Evolutionary conservation across 1,284 basidiomycete genomes (phyloP).

Genomic region (Apiotrichum veenhuisii): DNA sequence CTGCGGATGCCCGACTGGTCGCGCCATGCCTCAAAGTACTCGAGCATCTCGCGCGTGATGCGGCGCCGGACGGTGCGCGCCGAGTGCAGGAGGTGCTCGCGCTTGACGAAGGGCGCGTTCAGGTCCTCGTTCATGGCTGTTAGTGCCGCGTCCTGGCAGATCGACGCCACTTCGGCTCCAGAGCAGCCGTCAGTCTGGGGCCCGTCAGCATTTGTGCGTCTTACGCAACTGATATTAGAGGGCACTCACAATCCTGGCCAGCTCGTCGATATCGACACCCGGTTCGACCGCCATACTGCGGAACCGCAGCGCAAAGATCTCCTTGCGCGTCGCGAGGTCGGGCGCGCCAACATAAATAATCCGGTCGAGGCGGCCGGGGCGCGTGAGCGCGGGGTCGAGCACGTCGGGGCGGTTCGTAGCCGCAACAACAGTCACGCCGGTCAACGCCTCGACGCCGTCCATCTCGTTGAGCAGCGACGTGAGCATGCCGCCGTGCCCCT

Average conservation of each 20-base stretch:
- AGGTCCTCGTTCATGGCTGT: slow-evolving; percentile 84
- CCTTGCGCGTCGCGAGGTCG: slow-evolving; percentile 68
- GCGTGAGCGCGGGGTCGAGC: slow-evolving; percentile 88
- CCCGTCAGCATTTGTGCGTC: not conserved
- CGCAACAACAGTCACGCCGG: slow-evolving; percentile 89
- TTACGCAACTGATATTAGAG: not conserved
- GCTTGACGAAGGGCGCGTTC: slow-evolving; percentile 67
- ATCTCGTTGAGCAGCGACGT: slow-evolving; percentile 95
- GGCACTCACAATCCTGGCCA: slow-evolving; percentile 68
- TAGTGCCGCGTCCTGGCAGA: slow-evolving; percentile 95
- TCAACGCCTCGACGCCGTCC: slow-evolving; percentile 93
- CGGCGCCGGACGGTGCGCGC: slow-evolving; percentile 70
- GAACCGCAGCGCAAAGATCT: slow-evolving; percentile 78
- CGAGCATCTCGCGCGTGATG: slow-evolving; percentile 78
- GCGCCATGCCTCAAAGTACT: slow-evolving; percentile 63
- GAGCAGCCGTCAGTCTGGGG: slow-evolving; percentile 86
- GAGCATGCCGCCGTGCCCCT: slow-evolving; percentile 73
- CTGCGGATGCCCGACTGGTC: slow-evolving; percentile 50
- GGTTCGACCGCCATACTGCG: slow-evolving; percentile 74
- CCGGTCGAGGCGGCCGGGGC: slow-evolving; percentile 91
- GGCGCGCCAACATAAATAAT: slow-evolving; percentile 94
- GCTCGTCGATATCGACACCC: slow-evolving; percentile 62
- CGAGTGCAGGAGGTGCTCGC: slow-evolving; percentile 69
- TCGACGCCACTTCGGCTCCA: slow-evolving; percentile 84
- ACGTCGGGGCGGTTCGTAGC: slow-evolving; percentile 94